A percentile compares a stretch with the other conserved stretches of the same genome.
phyloP scores from a whole-genome alignment of 495 filamentous ascomycete species.

The Sphaerosporella brunnea region DNA sequence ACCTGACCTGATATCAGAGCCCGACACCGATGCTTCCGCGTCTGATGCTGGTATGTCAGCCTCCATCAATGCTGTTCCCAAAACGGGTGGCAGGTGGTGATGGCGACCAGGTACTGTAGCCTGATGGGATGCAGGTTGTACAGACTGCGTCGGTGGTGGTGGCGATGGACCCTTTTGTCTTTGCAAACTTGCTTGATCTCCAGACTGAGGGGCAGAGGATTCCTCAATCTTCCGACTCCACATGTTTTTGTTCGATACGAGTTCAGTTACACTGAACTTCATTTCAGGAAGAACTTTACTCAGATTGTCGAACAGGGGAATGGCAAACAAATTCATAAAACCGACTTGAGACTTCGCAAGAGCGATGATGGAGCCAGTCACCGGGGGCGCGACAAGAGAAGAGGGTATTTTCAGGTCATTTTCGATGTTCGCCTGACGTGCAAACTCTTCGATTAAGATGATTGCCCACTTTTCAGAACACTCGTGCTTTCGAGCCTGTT shows the following conservation, averaged over 20 bases:
- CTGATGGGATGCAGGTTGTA: background rate
- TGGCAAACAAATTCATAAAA: conserved; percentile 91
- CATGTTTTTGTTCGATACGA: conserved; percentile 49
- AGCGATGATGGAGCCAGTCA: conserved; percentile 60
- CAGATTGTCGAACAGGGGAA: conserved; percentile 73
- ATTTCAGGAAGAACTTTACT: conserved; percentile 68
- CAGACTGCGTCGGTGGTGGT: background rate
- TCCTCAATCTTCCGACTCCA: conserved; percentile 49
- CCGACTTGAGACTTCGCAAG: conserved; percentile 75
- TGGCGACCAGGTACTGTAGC: background rate
- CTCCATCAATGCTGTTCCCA: conserved; percentile 24
- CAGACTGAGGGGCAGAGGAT: too few relatives aligned
- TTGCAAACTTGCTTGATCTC: conserved; percentile 1
- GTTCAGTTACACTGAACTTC: conserved; percentile 63
- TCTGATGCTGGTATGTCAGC: conserved; percentile 9
- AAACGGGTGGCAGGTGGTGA: conserved; percentile 16
- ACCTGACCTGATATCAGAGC: background rate
- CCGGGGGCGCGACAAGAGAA: conserved; percentile 68
- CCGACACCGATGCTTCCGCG: background rate
- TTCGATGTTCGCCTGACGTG: conserved; percentile 85
- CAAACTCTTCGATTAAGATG: conserved; percentile 84
- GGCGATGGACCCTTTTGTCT: background rate
- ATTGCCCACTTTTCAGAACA: conserved; percentile 73
- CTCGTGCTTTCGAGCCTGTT: conserved; percentile 61
- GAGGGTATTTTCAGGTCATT: conserved; percentile 67